Percentiles rank a stretch among this genome's conserved stretches.
Evolutionary conservation across 345 rosid species (phyloP).

Genomic region (Boechera stricta): DNA sequence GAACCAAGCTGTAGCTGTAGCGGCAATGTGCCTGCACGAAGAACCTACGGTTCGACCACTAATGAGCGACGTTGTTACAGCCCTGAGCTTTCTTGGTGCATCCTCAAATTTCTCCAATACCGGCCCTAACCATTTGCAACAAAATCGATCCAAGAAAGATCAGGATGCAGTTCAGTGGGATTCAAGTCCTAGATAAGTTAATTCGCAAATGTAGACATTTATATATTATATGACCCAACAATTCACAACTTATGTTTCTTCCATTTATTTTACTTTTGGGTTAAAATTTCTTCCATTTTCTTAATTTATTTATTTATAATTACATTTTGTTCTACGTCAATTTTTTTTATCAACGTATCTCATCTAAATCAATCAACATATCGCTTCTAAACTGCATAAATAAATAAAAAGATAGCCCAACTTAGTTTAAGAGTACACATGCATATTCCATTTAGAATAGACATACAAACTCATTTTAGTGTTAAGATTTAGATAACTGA

Average conservation of each 20-base stretch:
- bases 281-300: not conserved
- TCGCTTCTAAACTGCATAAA: not conserved
- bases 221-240: not conserved
- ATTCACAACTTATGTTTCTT: not conserved
- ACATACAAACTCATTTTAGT: too few relatives aligned
- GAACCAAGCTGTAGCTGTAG: constrained; percentile 76
- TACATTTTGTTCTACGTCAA: not conserved
- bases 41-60: constrained; percentile 64
- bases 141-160: not conserved
- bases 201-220: not conserved
- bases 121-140: not conserved
- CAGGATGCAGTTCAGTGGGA: constrained; percentile 18
- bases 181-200: constrained; percentile 29
- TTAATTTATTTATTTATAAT: not conserved
- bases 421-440: not conserved
- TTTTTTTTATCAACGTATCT: not conserved
- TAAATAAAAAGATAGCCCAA: not conserved
- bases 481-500: too few relatives aligned
- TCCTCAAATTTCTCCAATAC: not conserved
- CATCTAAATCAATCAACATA: too few relatives aligned
- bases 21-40: constrained; percentile 86
- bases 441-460: too few relatives aligned
- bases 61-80: constrained; percentile 73
- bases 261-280: not conserved
- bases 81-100: constrained; percentile 66